Conservation (phyloP, 2,329 filamentous ascomycete genomes). For the Capronia americana region DNA sequence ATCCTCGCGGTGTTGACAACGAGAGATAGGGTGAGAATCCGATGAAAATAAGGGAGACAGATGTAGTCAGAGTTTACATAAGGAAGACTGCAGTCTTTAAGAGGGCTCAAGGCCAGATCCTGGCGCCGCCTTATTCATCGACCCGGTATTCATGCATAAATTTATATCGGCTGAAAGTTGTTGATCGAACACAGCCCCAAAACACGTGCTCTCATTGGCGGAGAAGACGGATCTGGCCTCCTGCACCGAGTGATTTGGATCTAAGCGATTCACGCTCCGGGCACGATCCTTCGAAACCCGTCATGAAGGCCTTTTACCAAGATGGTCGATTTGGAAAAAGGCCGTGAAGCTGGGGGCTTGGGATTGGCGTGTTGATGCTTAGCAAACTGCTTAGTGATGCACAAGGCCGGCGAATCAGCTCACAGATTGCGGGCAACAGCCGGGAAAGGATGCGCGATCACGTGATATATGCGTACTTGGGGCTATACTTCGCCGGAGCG, state of each 20-base stretch:
- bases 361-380: conserved; percentile 8
- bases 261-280: background rate
- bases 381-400: conserved; percentile 16
- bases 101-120: background rate
- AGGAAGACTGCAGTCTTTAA: background rate
- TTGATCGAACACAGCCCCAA: background rate
- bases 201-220: background rate
- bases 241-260: background rate
- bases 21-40: background rate
- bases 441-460: background rate
- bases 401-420: background rate
- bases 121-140: background rate
- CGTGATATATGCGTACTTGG: background rate
- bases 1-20: conserved; percentile 5
- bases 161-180: background rate
- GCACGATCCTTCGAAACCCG: background rate
- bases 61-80: conserved; percentile 11
- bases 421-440: background rate
- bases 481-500: background rate
- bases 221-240: background rate
- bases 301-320: conserved; percentile 11
- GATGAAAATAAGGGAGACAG: background rate
- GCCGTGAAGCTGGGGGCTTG: background rate
- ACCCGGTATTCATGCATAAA: background rate
- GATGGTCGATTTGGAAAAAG: background rate